These are phyloP conservation scores for Scortechinia acanthostroma DNA, from an alignment of 2,329 filamentous ascomycete genomes.

Conservation along the genomic window DNA sequence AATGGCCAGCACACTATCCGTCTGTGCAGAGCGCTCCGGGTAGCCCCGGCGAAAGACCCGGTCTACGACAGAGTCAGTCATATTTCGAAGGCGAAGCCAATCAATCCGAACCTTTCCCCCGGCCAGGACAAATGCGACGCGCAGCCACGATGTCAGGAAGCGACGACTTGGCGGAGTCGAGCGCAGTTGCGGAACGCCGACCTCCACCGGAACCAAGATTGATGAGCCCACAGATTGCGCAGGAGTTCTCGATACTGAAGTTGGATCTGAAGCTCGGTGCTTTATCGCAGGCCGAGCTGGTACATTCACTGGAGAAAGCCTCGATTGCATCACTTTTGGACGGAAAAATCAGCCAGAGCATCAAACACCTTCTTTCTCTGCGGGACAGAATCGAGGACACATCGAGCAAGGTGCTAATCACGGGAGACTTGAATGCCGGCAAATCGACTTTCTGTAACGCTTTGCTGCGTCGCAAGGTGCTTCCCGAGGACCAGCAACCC, in stretches of 20 bases:
- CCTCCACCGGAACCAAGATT: slow-evolving; percentile 67
- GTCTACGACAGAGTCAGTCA: slow-evolving; percentile 34
- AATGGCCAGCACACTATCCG: slow-evolving; percentile 93
- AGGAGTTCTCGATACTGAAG: slow-evolving; percentile 93
- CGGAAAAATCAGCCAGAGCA: slow-evolving; percentile 87
- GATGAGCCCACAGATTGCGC: slow-evolving; percentile 83
- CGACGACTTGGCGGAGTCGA: slow-evolving; percentile 65
- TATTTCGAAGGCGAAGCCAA: slow-evolving; percentile 22
- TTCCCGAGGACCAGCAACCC: slow-evolving; percentile 94
- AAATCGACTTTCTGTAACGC: slow-evolving; percentile 99
- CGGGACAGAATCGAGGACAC: slow-evolving; percentile 95
- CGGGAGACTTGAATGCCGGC: slow-evolving; percentile 90
- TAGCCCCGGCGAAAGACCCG: slow-evolving; percentile 23
- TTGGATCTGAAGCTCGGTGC: slow-evolving; percentile 85
- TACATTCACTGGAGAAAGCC: slow-evolving; percentile 86
- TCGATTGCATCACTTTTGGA: slow-evolving; percentile 87
- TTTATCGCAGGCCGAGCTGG: slow-evolving; percentile 79
- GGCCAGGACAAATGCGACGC: slow-evolving; percentile 66
- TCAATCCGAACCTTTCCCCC: slow-evolving; percentile 33
- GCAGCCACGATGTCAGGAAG: slow-evolving; percentile 45
- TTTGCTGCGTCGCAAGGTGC: slow-evolving; percentile 80
- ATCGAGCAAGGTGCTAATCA: slow-evolving; percentile 91
- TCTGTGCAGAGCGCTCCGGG: slow-evolving; percentile 62
- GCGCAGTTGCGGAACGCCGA: slow-evolving; percentile 49
- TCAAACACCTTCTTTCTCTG: slow-evolving; percentile 79